Evolutionary conservation across 805 yeast genomes (phyloP).

Genomic region (Pichia manshurica): DNA sequence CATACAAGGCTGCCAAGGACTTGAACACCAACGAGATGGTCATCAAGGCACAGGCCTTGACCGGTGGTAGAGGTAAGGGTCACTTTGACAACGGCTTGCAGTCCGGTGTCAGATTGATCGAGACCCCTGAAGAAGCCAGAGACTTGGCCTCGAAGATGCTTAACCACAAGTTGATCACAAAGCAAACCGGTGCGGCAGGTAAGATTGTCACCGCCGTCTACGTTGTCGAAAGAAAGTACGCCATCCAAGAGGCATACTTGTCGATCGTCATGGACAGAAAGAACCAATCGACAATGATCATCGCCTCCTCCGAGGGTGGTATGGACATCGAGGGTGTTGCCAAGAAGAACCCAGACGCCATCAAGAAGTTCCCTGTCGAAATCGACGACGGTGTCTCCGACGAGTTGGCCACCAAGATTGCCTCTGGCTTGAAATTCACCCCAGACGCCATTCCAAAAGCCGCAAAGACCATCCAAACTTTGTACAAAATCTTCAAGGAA

Average conservation of each 20-base stretch:
- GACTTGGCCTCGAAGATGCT: slow-evolving; percentile 86
- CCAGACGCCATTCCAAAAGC: slow-evolving; percentile 75
- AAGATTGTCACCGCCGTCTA: slow-evolving; percentile 95
- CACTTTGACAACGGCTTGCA: slow-evolving; percentile 91
- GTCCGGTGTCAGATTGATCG: slow-evolving; percentile 92
- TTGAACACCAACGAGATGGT: slow-evolving; percentile 80
- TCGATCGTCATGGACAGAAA: slow-evolving; percentile 94
- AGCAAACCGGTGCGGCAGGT: slow-evolving; percentile 97
- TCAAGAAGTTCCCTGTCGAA: slow-evolving; percentile 79
- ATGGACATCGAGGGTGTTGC: slow-evolving; percentile 99
- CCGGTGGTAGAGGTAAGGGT: slow-evolving; percentile 99
- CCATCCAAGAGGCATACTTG: slow-evolving; percentile 89
- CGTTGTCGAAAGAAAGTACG: slow-evolving; percentile 91
- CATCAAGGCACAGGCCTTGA: slow-evolving; percentile 95
- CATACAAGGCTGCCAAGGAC: slow-evolving; percentile 72
- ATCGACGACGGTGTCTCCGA: slow-evolving; percentile 76
- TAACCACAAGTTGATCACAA: slow-evolving; percentile 88
- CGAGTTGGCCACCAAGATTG: slow-evolving; percentile 67
- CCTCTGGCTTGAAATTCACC: slow-evolving; percentile 77
- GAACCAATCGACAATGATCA: slow-evolving; percentile 84
- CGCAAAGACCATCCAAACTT: slow-evolving; percentile 76
- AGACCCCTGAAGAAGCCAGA: slow-evolving; percentile 79
- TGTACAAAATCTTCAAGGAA: slow-evolving; percentile 84
- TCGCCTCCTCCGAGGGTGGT: slow-evolving; percentile 98
- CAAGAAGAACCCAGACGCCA: slow-evolving; percentile 80